These are phyloP conservation scores for Colletotrichum gloeosporioides DNA, from an alignment of 2,329 filamentous ascomycete species.

Conservation along the genomic window DNA sequence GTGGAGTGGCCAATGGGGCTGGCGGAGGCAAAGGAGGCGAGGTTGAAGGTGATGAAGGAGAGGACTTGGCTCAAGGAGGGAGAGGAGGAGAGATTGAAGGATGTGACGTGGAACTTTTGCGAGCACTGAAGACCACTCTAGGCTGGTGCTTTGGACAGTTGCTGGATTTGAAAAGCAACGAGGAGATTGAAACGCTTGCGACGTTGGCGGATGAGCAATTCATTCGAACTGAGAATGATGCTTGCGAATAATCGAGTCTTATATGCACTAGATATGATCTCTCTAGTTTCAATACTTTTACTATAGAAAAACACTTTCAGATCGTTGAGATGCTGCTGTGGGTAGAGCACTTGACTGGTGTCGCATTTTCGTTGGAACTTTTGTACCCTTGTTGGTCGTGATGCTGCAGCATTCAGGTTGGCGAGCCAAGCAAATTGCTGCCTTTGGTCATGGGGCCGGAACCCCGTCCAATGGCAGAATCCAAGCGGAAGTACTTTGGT, in stretches of 20 bases:
- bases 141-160: background rate
- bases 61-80: conserved; percentile 18
- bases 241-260: background rate
- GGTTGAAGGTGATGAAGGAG: conserved; percentile 29
- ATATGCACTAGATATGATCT: background rate
- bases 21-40: conserved; percentile 25
- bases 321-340: background rate
- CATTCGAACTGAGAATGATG: background rate
- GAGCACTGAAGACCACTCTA: conserved; percentile 23
- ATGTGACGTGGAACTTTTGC: conserved; percentile 24
- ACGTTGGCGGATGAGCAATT: background rate
- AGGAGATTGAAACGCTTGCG: background rate
- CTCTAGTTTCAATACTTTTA: background rate
- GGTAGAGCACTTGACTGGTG: background rate
- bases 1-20: conserved; percentile 25
- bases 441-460: background rate
- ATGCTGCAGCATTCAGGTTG: background rate
- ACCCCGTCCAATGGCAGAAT: background rate
- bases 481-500: background rate
- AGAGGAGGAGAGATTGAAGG: background rate
- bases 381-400: background rate
- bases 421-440: background rate
- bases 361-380: background rate
- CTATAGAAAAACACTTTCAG: background rate
- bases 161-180: background rate